Base-by-base conservation (phyloP, 192 early-diverging fungal genomes). In the Linnemannia schmuckeri region DNA sequence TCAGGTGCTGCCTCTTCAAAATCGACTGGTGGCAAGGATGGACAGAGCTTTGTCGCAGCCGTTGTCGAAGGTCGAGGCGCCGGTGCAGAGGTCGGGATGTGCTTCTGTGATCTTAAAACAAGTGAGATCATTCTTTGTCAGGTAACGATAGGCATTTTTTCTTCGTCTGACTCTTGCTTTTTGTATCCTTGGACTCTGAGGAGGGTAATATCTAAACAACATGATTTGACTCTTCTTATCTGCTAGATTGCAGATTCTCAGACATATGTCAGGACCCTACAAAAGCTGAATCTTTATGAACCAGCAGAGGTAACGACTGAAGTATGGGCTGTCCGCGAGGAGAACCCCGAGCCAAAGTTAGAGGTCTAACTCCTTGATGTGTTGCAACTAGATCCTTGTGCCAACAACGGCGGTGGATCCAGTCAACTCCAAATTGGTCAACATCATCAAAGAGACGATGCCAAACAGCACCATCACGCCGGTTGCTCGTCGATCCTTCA, bases 41-140 rank as follows among this genome's bases (percentile, higher is more conserved):
- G 54, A 63, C 74, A 79, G n/a, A 81, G 17, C 44, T 82, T 86
- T 77, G 33, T 93, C 24, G 88, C 91, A 33, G 89, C 91, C 0
- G 76, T 93, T 8, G 87, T 85, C 27, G 93, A 93, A 77, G 91
- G 93, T 6, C 82, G 93, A 70, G 93, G 89, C 30, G 71, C 69
- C 37, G 72, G 78, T 24, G 72, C 77, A 22, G 95, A 96, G 78
- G 85, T 94, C 77, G 93, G 92, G 24, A 82, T 94, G 75, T 93
- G 92, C 33, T 91, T 93, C 68, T 90, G 95, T 52, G 87, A 94
- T 79, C 81, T 94, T 63, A 78, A 81, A 15, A 91, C 89, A 4
- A 92, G 92, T 77, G 92, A 94, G 79, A 91, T 91, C 72, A 87
- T 83, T 41, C 61, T 96, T 40, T 92, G 84, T 24, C 94, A 96